These are phyloP conservation scores for Periglandula ipomoeae DNA, from an alignment of 2,329 filamentous ascomycete species.

Conservation along the genomic window DNA sequence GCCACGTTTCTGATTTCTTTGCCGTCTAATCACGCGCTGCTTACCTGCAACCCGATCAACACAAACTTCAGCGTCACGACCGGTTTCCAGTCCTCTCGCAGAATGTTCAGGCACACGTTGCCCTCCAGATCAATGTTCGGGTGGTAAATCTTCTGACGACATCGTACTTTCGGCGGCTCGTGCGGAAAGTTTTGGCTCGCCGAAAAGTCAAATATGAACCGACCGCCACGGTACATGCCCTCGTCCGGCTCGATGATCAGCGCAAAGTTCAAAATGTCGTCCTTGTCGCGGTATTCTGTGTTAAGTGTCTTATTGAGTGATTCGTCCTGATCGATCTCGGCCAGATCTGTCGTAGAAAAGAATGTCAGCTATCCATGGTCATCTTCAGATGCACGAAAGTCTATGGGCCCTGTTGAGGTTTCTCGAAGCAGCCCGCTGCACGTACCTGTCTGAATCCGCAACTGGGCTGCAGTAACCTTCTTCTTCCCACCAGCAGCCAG, in stretches of 20 bases:
- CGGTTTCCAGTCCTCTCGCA: constrained; percentile 98
- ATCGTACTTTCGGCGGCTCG: constrained; percentile 94
- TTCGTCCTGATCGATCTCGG: constrained; percentile 46
- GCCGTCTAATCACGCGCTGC: neutral
- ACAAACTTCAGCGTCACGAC: constrained; percentile 95
- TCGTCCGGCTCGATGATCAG: constrained; percentile 80
- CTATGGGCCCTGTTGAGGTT: neutral
- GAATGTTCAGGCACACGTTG: constrained; percentile 95
- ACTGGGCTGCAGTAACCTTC: constrained; percentile 93
- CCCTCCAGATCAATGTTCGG: constrained; percentile 97
- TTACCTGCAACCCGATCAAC: constrained; percentile 82
- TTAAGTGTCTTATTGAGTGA: constrained; percentile 72
- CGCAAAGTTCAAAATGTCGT: constrained; percentile 78
- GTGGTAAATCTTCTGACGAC: constrained; percentile 97
- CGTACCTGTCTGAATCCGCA: constrained; percentile 90
- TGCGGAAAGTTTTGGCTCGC: constrained; percentile 96
- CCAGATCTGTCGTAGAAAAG: constrained; percentile 51
- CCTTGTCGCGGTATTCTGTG: constrained; percentile 70
- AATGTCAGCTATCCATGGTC: neutral
- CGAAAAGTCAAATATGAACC: constrained; percentile 81
- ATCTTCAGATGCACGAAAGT: too few relatives aligned
- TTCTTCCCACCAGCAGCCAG: constrained; percentile 73
- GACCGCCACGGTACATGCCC: constrained; percentile 77
- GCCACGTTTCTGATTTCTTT: neutral
- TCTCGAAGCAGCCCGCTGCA: neutral